Evolutionary conservation across 2,329 filamentous ascomycete species (phyloP).

Genomic region (Microdochium paspali): DNA sequence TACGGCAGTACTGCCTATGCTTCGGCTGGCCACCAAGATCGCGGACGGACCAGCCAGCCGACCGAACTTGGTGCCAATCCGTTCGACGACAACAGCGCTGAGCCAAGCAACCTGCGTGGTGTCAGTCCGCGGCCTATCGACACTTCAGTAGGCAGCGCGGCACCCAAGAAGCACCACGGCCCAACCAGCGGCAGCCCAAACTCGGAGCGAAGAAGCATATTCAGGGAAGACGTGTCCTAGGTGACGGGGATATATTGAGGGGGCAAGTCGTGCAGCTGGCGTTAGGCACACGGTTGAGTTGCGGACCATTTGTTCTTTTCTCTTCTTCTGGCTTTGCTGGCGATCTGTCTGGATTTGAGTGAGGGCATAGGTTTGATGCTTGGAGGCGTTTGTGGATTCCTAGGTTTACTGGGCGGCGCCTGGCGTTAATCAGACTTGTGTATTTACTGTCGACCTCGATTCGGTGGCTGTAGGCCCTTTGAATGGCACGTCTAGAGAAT

Average conservation of each 20-base stretch:
- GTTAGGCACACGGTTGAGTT: too few relatives aligned
- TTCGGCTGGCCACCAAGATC: conserved; percentile 12
- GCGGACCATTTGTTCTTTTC: too few relatives aligned
- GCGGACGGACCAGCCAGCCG: conserved; percentile 25
- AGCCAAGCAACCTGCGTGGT: conserved; percentile 55
- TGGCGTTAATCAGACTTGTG: too few relatives aligned
- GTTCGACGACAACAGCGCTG: conserved; percentile 58
- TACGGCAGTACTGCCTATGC: conserved; percentile 21
- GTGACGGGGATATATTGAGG: background rate
- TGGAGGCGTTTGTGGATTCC: too few relatives aligned
- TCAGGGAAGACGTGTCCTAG: background rate
- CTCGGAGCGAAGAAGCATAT: background rate
- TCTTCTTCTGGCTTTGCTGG: too few relatives aligned
- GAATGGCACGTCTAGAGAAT: too few relatives aligned
- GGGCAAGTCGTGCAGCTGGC: too few relatives aligned
- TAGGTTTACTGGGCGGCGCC: too few relatives aligned
- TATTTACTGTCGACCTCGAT: too few relatives aligned
- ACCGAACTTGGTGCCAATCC: conserved; percentile 43
- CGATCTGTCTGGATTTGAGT: too few relatives aligned
- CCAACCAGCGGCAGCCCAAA: background rate
- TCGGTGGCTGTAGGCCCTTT: too few relatives aligned
- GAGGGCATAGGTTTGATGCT: too few relatives aligned
- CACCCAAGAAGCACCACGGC: conserved; percentile 6
- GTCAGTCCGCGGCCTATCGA: conserved; percentile 70
- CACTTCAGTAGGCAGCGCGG: conserved; percentile 21